A percentile compares a stretch with the other conserved stretches of the same genome.
Evolutionary conservation across 2,329 filamentous ascomycete species (phyloP).

Genomic region (Penicillium sclerotiorum): DNA sequence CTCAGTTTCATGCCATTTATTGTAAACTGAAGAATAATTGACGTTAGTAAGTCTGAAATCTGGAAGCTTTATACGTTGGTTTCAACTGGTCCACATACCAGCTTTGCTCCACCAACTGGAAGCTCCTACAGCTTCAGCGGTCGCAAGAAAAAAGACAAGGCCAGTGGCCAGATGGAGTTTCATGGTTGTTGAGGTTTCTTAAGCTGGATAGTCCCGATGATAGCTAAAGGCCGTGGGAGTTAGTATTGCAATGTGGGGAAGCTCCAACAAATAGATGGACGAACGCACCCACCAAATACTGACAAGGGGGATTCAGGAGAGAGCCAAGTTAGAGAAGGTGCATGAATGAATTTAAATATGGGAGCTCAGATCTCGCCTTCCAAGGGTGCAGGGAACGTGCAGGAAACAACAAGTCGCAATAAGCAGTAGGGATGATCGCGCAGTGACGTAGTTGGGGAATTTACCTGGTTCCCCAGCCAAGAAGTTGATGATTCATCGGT

Average conservation of each 20-base stretch:
- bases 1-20: constrained; percentile 98
- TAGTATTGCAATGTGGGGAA: background rate
- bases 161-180: constrained; percentile 71
- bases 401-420: too few species aligned
- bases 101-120: constrained; percentile 86
- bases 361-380: constrained; percentile 9
- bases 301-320: background rate
- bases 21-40: constrained; percentile 74
- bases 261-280: background rate
- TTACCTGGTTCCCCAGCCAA: constrained; percentile 17
- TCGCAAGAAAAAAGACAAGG: constrained; percentile 71
- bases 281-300: background rate
- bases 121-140: constrained; percentile 65
- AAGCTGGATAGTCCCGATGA: background rate
- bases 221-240: constrained; percentile 1
- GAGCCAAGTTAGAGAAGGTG: background rate
- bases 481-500: constrained; percentile 32
- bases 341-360: constrained; percentile 14
- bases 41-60: too few species aligned
- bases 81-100: constrained; percentile 58
- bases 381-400: constrained; percentile 16
- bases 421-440: constrained; percentile 33
- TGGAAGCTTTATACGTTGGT: too few species aligned
- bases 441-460: constrained; percentile 37
- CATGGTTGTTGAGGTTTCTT: constrained; percentile 59